Percentiles rank a stretch among this genome's conserved stretches.
phyloP scores from a whole-genome alignment of 2,329 filamentous ascomycete genomes.

The Drechslerella dactyloides region DNA sequence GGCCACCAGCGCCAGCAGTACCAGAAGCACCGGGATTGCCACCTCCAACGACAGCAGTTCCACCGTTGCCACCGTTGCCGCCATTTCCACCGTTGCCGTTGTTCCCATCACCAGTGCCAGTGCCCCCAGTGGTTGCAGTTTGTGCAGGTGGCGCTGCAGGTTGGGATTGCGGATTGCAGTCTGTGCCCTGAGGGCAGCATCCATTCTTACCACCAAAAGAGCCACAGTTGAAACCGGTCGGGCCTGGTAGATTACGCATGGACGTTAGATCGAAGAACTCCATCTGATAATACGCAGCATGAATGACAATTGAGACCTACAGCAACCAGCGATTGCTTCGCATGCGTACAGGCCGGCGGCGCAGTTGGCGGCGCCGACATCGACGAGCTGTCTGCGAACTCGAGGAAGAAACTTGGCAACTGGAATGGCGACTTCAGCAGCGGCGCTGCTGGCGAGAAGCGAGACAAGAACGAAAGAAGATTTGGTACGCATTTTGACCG shows the following conservation, averaged over 20 bases:
- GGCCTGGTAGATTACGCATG: conserved; percentile 11
- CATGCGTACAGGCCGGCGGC: conserved; percentile 33
- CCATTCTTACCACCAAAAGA: conserved; percentile 37
- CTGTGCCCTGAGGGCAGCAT: conserved; percentile 30
- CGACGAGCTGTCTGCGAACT: conserved; percentile 20
- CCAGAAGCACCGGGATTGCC: conserved; percentile 1
- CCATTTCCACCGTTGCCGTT: conserved; percentile 20
- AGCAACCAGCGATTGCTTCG: conserved; percentile 33
- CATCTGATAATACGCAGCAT: neutral
- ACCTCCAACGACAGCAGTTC: conserved; percentile 10
- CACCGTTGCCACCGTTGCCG: conserved; percentile 10
- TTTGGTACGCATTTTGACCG: conserved; percentile 30
- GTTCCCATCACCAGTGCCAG: conserved; percentile 9
- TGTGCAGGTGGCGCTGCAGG: neutral
- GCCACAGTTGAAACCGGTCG: conserved; percentile 37
- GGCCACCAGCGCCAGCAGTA: conserved; percentile 7
- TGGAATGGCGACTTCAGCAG: conserved; percentile 37
- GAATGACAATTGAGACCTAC: conserved; percentile 9
- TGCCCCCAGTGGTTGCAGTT: conserved; percentile 3
- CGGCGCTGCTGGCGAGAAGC: conserved; percentile 17
- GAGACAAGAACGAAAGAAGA: conserved; percentile 22
- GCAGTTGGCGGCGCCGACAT: conserved; percentile 23
- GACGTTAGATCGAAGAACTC: no score
- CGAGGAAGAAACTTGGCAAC: conserved; percentile 30
- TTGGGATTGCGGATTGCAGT: conserved; percentile 19